Evolutionary conservation across 2,329 filamentous ascomycete species (phyloP), one percentile per base, ranked within the genome.

Genomic region (Nannizziopsis barbatae): DNA sequence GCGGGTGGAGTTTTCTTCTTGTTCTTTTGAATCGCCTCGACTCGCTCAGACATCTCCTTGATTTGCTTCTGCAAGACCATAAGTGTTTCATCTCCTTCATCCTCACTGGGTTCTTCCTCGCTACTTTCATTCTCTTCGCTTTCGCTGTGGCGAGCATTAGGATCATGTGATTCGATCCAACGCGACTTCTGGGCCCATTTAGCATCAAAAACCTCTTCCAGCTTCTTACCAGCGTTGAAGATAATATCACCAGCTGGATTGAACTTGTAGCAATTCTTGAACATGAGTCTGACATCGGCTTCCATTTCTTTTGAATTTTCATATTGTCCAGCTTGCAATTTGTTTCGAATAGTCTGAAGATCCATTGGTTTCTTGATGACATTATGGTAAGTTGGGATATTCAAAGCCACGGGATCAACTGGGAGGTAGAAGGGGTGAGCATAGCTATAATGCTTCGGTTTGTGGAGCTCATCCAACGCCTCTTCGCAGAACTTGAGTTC

Each of bases 301-400:
- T 94, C 84, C 57, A 96, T 87, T 40, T 95, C 89, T 64, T 87
- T 88, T 1, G 86, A 75, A 49, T 76, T 86, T 55, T 80, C 76
- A 60, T 96, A 96, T 49, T 87, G 79, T 20, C 88, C 87, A 10
- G 74, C 73, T 56, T 83, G 79, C 36, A 95, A 74, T 66, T 93
- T 93, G 37, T 75, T 74, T 32, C 77, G 74, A 60, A 95, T 84
- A n/a, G 86, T 95, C 12, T 76, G 74, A 43, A 95, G 73, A 64
- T 98, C 90, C 90, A 96, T 98, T 0, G 92, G 92, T 63, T 89
- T 87, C 73, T 95, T 96, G 69, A 98, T 88, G 53, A 96, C 74
- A 59, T 84, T 87, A 64, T 92, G 86, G 63, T 98, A 98, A 18
- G 84, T 83, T 0, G 92, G 92, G 51, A 96, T 95, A 62, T 90